Conservation (phyloP, 1,284 basidiomycete species). For the Puccinia horiana region DNA sequence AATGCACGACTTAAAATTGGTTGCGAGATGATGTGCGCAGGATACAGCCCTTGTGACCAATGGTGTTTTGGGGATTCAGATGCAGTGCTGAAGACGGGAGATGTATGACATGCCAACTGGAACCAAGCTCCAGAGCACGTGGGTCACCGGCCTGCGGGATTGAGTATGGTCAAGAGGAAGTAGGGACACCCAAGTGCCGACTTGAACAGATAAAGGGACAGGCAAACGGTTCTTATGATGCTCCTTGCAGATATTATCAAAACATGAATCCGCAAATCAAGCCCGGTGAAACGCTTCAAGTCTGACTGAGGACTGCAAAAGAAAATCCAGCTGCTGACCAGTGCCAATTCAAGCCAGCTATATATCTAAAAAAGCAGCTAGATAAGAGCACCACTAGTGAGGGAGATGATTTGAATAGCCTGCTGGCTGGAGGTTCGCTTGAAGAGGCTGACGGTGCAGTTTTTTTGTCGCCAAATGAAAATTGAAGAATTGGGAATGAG, state of each 20-base stretch:
- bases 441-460: not conserved
- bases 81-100: not conserved
- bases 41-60: not conserved
- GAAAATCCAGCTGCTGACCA: not conserved
- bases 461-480: not conserved
- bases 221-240: not conserved
- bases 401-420: no score
- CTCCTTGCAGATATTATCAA: not conserved
- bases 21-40: not conserved
- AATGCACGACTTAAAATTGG: not conserved
- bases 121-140: not conserved
- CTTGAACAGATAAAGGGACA: not conserved
- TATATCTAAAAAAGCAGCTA: not conserved
- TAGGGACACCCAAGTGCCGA: not conserved
- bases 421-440: not conserved
- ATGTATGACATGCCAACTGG: not conserved
- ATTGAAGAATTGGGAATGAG: not conserved
- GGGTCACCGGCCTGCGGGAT: not conserved
- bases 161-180: not conserved
- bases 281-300: not conserved
- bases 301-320: not conserved
- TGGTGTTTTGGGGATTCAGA: not conserved
- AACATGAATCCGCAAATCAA: not conserved
- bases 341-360: not conserved
- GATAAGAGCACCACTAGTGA: not conserved